These are phyloP conservation scores for Fusarium globosum DNA, from an alignment of 2,329 filamentous ascomycete genomes.

Conservation along the genomic window DNA sequence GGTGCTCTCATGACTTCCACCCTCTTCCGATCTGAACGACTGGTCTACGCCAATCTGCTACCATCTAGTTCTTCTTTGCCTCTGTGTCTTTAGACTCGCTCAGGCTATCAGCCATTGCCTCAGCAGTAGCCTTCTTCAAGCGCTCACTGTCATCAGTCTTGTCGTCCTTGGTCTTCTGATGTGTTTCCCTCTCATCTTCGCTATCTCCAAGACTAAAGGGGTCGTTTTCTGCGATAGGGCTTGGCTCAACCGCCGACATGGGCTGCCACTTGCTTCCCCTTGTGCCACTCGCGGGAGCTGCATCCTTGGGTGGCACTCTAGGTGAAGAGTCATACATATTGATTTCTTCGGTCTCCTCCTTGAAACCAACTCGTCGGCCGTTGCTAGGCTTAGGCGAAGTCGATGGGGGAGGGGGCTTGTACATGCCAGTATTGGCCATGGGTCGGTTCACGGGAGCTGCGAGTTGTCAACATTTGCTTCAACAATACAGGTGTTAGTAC, in stretches of 20 bases:
- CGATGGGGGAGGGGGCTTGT: slow-evolving; percentile 72
- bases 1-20: slow-evolving; percentile 3
- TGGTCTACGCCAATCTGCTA: neutral
- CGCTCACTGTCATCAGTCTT: slow-evolving; percentile 70
- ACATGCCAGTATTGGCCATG: slow-evolving; percentile 80
- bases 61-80: slow-evolving; percentile 50
- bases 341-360: slow-evolving; percentile 80
- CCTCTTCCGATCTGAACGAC: neutral
- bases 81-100: slow-evolving; percentile 53
- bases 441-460: slow-evolving; percentile 64
- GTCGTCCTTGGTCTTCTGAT: slow-evolving; percentile 65
- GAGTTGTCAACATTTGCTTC: slow-evolving; percentile 29
- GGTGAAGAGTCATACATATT: slow-evolving; percentile 76
- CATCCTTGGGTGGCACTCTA: slow-evolving; percentile 64
- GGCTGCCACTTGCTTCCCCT: slow-evolving; percentile 98
- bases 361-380: slow-evolving; percentile 67
- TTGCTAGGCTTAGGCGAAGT: slow-evolving; percentile 62
- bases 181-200: slow-evolving; percentile 83
- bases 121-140: slow-evolving; percentile 73
- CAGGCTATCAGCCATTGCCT: slow-evolving; percentile 68
- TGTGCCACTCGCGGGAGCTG: slow-evolving; percentile 56
- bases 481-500: slow-evolving; percentile 42
- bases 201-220: slow-evolving; percentile 97
- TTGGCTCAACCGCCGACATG: slow-evolving; percentile 82
- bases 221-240: slow-evolving; percentile 88